Evolutionary conservation across 306 rosid species (phyloP).

Genomic region (Prunus kanzakura): DNA sequence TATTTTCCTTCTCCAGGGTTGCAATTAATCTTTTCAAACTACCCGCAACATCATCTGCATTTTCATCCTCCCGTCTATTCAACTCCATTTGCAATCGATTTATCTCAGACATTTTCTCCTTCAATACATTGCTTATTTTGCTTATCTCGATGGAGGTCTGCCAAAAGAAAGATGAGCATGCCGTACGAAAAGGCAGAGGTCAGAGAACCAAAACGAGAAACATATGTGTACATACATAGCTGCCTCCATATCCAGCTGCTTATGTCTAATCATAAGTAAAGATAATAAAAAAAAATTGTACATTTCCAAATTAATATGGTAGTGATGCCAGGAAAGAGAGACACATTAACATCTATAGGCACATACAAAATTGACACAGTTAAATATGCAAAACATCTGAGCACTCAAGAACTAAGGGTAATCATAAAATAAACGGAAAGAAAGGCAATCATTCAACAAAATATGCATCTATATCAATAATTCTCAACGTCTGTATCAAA

Average conservation of each 20-base stretch:
- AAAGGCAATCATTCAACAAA: background rate
- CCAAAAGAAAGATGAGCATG: constrained; percentile 27
- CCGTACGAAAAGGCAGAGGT: constrained; percentile 8
- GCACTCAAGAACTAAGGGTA: background rate
- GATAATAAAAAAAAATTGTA: background rate
- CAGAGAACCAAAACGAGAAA: constrained; percentile 27
- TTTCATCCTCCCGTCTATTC: constrained; percentile 44
- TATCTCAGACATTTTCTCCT: constrained; percentile 60
- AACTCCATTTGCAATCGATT: constrained; percentile 60
- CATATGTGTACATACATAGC: background rate
- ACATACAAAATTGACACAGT: background rate
- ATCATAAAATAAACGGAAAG: background rate
- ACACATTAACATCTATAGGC: background rate
- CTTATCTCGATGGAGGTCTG: constrained; percentile 55
- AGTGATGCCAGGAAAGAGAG: background rate
- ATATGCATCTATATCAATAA: background rate
- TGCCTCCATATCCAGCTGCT: background rate
- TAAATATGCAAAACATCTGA: background rate
- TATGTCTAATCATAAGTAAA: background rate
- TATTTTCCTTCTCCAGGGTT: constrained; percentile 72
- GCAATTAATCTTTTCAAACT: constrained; percentile 52
- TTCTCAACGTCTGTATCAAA: background rate
- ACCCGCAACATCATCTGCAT: constrained; percentile 34
- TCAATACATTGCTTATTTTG: constrained; percentile 52
- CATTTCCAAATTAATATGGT: background rate